Percentiles rank a stretch among this genome's conserved stretches.
Evolutionary conservation across 768 basidiomycete genomes (phyloP).

Genomic region (Amanita pseudoporphyria): DNA sequence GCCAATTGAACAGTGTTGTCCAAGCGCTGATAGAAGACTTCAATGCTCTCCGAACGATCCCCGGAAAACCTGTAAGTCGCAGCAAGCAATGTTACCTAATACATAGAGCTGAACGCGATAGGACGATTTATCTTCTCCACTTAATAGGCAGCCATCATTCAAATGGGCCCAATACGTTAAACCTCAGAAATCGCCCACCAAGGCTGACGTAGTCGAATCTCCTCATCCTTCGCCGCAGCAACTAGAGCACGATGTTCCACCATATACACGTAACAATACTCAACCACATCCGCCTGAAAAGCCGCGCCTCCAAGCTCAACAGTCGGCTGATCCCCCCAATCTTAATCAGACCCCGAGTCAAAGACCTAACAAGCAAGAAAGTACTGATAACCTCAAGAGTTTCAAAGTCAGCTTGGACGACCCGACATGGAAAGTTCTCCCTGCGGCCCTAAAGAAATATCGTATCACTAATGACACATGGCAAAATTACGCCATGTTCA

Average conservation of each 20-base stretch:
- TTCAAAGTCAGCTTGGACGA: constrained; percentile 98
- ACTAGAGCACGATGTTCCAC: constrained; percentile 57
- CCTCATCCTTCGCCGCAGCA: constrained; percentile 76
- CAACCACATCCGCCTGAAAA: constrained; percentile 23
- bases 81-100: constrained; percentile 4
- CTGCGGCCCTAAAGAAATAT: constrained; percentile 97
- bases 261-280: constrained; percentile 26
- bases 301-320: constrained; percentile 21
- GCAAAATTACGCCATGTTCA: constrained; percentile 99
- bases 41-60: constrained; percentile 28
- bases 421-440: constrained; percentile 97
- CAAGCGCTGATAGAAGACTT: constrained; percentile 63
- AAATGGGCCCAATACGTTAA: constrained; percentile 83
- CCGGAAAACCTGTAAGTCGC: constrained; percentile 29
- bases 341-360: constrained; percentile 28
- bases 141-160: constrained; percentile 72
- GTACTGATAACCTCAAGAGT: constrained; percentile 73
- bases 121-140: constrained; percentile 31
- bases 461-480: constrained; percentile 98
- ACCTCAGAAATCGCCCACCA: constrained; percentile 74
- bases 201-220: constrained; percentile 56
- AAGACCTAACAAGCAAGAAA: constrained; percentile 50
- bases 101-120: constrained; percentile 13
- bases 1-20: constrained; percentile 51
- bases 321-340: constrained; percentile 24